These are phyloP conservation scores for Penicillium riverlandense DNA, from an alignment of 495 filamentous ascomycete species.

Conservation along the genomic window DNA sequence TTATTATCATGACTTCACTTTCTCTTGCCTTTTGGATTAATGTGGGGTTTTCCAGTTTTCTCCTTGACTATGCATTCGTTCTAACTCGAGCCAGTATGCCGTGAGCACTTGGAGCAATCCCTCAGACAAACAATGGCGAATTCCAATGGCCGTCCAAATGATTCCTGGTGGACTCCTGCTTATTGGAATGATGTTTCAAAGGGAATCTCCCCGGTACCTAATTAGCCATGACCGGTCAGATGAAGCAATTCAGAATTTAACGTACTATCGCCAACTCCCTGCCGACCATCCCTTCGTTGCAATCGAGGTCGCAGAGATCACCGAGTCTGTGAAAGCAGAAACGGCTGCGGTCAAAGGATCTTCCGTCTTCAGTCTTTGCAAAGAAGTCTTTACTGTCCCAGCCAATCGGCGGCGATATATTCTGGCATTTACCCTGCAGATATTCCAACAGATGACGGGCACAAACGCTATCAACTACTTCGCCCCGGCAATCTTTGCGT, in stretches of 20 bases:
- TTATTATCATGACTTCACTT: constrained; percentile 21
- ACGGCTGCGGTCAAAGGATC: background rate
- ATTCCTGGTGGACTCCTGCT: constrained; percentile 44
- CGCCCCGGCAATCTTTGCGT: background rate
- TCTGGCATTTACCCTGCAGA: background rate
- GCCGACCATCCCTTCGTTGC: background rate
- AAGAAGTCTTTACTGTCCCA: background rate
- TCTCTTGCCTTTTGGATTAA: constrained; percentile 22
- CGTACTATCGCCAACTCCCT: background rate
- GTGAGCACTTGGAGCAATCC: no score
- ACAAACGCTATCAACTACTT: background rate
- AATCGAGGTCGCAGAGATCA: background rate
- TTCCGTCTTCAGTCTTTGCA: background rate
- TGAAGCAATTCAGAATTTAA: background rate
- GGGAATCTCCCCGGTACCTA: background rate
- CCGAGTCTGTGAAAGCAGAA: background rate
- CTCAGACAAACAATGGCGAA: background rate
- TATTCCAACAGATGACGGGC: background rate
- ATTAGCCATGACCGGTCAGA: background rate
- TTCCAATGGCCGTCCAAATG: constrained; percentile 48
- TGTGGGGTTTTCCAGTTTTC: no score
- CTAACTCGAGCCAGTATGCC: no score
- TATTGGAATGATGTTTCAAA: background rate
- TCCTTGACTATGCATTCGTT: no score
- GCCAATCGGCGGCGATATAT: background rate